These are phyloP conservation scores for Ophiognomonia clavigignenti-juglandacearum DNA, from an alignment of 2,329 filamentous ascomycete genomes.

Conservation along the genomic window DNA sequence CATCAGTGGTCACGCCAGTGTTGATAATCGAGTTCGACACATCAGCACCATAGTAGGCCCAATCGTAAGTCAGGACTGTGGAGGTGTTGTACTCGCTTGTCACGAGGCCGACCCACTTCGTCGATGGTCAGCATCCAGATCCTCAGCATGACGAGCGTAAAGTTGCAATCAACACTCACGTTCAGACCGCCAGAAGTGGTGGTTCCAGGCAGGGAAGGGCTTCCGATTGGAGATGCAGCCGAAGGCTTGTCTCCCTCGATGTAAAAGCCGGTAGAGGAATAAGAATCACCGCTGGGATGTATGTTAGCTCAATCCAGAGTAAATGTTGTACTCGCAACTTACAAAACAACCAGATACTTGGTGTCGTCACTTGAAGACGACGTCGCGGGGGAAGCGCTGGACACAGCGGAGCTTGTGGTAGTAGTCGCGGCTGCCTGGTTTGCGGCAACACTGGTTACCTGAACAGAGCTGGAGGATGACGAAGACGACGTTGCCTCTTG, in stretches of 20 bases:
- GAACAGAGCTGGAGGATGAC: not conserved
- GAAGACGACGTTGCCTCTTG: not conserved
- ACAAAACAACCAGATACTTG: slow-evolving; percentile 16
- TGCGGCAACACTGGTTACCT: not conserved
- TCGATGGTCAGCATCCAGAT: not conserved
- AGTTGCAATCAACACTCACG: not conserved
- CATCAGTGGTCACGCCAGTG: slow-evolving; percentile 14
- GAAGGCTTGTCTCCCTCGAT: slow-evolving; percentile 14
- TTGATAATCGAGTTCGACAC: slow-evolving; percentile 15
- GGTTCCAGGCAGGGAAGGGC: slow-evolving; percentile 1
- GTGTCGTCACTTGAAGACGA: slow-evolving; percentile 6
- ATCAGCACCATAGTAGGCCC: slow-evolving; percentile 12
- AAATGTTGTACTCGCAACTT: not conserved
- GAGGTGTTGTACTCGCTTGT: slow-evolving; percentile 13
- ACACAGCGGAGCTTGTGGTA: not conserved
- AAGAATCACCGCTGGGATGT: slow-evolving; percentile 9
- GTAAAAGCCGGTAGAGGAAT: slow-evolving; percentile 16
- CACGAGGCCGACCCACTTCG: slow-evolving; percentile 13
- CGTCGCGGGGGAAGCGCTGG: not conserved
- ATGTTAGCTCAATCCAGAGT: not conserved
- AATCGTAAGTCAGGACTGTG: slow-evolving; percentile 13
- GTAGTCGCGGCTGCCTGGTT: slow-evolving; percentile 1
- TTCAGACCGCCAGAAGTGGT: slow-evolving; percentile 14
- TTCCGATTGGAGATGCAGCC: slow-evolving; percentile 6
- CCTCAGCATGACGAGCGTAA: no score